Percentiles rank a stretch among this genome's conserved stretches.
Conservation (phyloP, 2,329 filamentous ascomycete species). For the Fusarium ambrosium region DNA sequence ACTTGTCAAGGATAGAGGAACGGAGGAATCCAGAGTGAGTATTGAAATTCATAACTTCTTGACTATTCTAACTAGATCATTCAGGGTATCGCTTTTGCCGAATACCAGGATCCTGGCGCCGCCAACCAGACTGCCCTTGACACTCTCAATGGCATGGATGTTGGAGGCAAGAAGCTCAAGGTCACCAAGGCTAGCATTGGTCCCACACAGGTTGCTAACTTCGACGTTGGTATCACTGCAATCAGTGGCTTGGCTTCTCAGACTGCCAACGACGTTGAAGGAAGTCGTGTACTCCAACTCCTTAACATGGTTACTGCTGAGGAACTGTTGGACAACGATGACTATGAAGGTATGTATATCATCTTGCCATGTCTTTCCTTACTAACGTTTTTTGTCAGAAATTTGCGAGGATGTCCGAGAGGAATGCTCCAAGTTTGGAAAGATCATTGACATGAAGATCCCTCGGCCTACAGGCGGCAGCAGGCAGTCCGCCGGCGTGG, state of each 20-base stretch:
- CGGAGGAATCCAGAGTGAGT: slow-evolving; percentile 87
- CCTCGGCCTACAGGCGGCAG: slow-evolving; percentile 87
- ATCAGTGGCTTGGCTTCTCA: slow-evolving; percentile 98
- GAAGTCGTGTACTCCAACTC: slow-evolving; percentile 87
- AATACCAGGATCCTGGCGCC: slow-evolving; percentile 81
- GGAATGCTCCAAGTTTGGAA: slow-evolving; percentile 92
- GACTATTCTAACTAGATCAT: slow-evolving; percentile 57
- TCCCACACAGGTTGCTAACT: slow-evolving; percentile 89
- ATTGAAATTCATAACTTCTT: not conserved
- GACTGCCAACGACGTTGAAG: slow-evolving; percentile 81
- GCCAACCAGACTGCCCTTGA: slow-evolving; percentile 89
- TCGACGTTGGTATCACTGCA: slow-evolving; percentile 96
- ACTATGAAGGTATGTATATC: slow-evolving; percentile 83
- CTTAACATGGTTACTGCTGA: slow-evolving; percentile 99
- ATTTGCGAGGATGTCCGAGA: slow-evolving; percentile 95
- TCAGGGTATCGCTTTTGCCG: slow-evolving; percentile 95
- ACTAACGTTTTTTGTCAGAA: slow-evolving; percentile 72
- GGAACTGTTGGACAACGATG: slow-evolving; percentile 92
- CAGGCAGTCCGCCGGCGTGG: slow-evolving; percentile 88
- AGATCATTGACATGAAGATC: slow-evolving; percentile 89
- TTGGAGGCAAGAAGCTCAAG: slow-evolving; percentile 88
- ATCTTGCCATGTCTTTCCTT: not conserved
- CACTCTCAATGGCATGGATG: slow-evolving; percentile 91
- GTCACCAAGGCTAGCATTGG: slow-evolving; percentile 93
- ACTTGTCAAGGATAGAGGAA: slow-evolving; percentile 86